Evolutionary conservation across 2,329 filamentous ascomycete genomes (phyloP).

Genomic region (Microdochium trichocladiopsis): DNA sequence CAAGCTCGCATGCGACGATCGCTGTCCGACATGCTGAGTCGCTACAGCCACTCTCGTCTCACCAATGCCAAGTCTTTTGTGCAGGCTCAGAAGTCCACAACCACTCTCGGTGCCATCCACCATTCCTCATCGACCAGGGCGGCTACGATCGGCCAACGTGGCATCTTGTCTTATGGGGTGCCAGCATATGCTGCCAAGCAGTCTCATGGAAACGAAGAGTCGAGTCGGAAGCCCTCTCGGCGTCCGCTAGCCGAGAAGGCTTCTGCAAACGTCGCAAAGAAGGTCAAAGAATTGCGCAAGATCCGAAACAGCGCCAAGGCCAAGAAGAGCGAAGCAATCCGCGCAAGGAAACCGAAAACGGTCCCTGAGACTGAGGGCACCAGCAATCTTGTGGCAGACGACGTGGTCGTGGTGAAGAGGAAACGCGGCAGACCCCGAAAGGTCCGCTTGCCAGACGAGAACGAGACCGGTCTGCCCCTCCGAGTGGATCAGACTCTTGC

Average conservation of each 20-base stretch:
- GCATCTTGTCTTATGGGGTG: too few species aligned
- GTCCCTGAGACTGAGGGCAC: background rate
- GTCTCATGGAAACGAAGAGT: background rate
- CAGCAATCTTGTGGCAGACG: background rate
- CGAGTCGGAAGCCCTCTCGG: background rate
- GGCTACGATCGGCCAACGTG: background rate
- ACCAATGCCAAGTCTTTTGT: conserved; percentile 9
- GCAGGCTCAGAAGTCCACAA: background rate
- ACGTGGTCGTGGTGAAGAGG: background rate
- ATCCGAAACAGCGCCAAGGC: background rate
- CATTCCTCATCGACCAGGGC: background rate
- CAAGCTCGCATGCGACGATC: conserved; percentile 6
- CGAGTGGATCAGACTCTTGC: background rate
- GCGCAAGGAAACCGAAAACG: background rate
- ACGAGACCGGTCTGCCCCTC: too few species aligned
- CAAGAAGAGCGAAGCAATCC: background rate
- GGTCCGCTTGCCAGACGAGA: background rate
- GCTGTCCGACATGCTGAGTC: conserved; percentile 2
- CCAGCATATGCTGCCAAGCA: too few species aligned
- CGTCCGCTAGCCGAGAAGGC: background rate
- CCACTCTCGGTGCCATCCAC: background rate
- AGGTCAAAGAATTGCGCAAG: background rate
- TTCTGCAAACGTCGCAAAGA: background rate
- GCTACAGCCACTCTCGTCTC: conserved; percentile 6
- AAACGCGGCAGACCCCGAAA: background rate